Conservation (phyloP, 2,329 filamentous ascomycete species). For the Mollisiaceae sp. region DNA sequence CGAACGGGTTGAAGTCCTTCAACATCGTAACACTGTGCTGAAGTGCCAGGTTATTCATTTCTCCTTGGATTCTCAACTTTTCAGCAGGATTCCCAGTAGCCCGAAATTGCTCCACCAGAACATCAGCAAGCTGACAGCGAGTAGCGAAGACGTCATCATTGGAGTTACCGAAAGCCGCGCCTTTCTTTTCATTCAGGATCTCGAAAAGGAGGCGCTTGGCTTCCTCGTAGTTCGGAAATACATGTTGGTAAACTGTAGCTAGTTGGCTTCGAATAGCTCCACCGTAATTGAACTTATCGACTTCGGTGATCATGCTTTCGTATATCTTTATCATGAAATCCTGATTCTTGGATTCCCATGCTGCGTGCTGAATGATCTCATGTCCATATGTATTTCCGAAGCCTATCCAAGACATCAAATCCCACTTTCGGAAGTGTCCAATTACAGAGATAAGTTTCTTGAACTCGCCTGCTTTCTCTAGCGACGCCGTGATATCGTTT, state of each 20-base stretch:
- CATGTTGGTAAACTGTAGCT: background rate
- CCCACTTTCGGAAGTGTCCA: background rate
- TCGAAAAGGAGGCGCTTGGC: slow-evolving; percentile 4
- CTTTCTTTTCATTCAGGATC: slow-evolving; percentile 8
- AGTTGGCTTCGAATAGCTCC: background rate
- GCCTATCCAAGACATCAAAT: background rate
- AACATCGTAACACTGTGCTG: background rate
- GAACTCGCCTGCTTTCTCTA: background rate
- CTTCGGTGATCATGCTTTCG: background rate
- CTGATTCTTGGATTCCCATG: slow-evolving; percentile 1
- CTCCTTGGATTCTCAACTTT: slow-evolving; percentile 17
- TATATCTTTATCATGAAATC: slow-evolving; percentile 11
- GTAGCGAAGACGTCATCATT: background rate
- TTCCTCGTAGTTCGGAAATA: background rate
- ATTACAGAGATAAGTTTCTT: background rate
- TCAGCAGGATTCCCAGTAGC: background rate
- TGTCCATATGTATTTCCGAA: background rate
- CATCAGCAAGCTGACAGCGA: slow-evolving; percentile 16
- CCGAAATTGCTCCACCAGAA: slow-evolving; percentile 20
- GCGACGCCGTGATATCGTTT: background rate
- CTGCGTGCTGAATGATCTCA: slow-evolving; percentile 7
- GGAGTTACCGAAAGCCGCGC: background rate
- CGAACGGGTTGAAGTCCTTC: slow-evolving; percentile 18
- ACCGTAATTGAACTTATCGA: background rate
- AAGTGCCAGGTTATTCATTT: slow-evolving; percentile 20